These are phyloP conservation scores for Centaurea solstitialis DNA, from an alignment of 129 eudicot species.

Conservation along the genomic window DNA sequence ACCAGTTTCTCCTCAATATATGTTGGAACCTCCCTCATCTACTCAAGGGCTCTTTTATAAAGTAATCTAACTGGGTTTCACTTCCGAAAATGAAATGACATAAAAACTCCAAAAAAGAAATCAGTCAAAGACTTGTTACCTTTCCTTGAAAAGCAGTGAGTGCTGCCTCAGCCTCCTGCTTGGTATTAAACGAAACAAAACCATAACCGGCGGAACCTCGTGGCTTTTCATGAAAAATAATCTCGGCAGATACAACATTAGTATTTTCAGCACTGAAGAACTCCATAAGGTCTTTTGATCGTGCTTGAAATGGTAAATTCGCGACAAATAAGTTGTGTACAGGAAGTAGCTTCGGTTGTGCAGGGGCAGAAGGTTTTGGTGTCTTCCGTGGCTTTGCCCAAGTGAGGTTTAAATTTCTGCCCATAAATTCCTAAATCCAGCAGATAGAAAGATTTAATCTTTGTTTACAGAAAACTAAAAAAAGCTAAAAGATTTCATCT, in stretches of 20 bases:
- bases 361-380: conserved; percentile 42
- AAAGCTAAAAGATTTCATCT: neutral
- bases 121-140: conserved; percentile 42
- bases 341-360: conserved; percentile 53
- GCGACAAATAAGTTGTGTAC: conserved; percentile 82
- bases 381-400: conserved; percentile 77
- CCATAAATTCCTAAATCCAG: conserved; percentile 67
- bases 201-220: conserved; percentile 86
- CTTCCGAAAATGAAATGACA: neutral
- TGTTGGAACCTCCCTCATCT: neutral
- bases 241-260: conserved; percentile 76
- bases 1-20: neutral
- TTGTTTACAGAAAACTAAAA: neutral
- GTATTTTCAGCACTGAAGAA: conserved; percentile 60
- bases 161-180: conserved; percentile 83
- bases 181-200: conserved; percentile 71
- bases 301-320: conserved; percentile 66
- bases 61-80: neutral
- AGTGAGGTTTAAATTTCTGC: conserved; percentile 65
- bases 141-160: conserved; percentile 69
- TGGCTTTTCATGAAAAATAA: conserved; percentile 63
- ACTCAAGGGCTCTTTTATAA: neutral
- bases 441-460: neutral
- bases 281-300: conserved; percentile 79
- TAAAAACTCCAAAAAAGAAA: neutral